phyloP scores from a whole-genome alignment of 2,329 filamentous ascomycete species.

The Fusarium mundagurra region DNA sequence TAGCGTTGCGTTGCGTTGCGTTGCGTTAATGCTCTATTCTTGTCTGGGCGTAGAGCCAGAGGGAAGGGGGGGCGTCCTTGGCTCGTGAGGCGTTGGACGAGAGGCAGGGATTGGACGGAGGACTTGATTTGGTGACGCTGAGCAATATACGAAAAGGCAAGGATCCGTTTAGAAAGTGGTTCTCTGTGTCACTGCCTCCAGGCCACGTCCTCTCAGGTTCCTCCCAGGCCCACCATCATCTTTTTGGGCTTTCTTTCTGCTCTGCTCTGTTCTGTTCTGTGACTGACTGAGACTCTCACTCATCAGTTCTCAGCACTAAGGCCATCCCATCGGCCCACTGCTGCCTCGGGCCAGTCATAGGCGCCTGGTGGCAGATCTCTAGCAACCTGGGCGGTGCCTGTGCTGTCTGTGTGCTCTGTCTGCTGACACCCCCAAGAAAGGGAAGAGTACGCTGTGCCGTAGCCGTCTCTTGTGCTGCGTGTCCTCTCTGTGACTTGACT shows the following conservation, averaged over 20 bases:
- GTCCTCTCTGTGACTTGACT: slow-evolving; percentile 33
- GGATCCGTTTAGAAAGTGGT: slow-evolving; percentile 57
- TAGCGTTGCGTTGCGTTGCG: slow-evolving; percentile 26
- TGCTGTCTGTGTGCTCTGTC: slow-evolving; percentile 6
- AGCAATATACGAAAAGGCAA: slow-evolving; percentile 61
- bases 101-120: slow-evolving; percentile 44
- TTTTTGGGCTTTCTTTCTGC: slow-evolving; percentile 28
- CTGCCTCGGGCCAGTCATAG: slow-evolving; percentile 36
- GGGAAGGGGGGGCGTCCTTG: slow-evolving; percentile 45
- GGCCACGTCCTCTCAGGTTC: slow-evolving; percentile 31
- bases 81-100: slow-evolving; percentile 42
- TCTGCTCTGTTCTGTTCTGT: neutral
- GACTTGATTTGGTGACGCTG: slow-evolving; percentile 54
- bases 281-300: slow-evolving; percentile 1
- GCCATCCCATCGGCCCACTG: slow-evolving; percentile 45
- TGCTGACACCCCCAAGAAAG: slow-evolving; percentile 40
- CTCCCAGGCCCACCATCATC: slow-evolving; percentile 34
- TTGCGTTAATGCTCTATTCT: slow-evolving; percentile 52
- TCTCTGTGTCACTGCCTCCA: slow-evolving; percentile 45
- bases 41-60: slow-evolving; percentile 44
- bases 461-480: slow-evolving; percentile 35
- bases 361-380: slow-evolving; percentile 30
- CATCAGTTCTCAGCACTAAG: slow-evolving; percentile 44
- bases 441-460: slow-evolving; percentile 29
- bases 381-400: slow-evolving; percentile 30